Conservation (phyloP, 768 basidiomycete species). For the Tricholoma bakamatsutake region DNA sequence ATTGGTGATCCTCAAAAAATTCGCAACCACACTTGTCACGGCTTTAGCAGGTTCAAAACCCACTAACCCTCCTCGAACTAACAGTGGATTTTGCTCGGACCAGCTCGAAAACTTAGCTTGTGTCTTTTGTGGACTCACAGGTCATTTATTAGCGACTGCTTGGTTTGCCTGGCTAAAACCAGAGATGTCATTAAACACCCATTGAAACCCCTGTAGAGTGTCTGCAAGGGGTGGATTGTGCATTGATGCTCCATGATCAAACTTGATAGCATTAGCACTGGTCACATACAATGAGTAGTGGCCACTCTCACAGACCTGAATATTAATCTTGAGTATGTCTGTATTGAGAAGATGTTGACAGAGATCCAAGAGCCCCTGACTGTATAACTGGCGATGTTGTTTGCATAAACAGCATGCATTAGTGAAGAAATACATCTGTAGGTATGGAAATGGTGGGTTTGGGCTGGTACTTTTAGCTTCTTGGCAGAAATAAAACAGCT, state of each 20-base stretch:
- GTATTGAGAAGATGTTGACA: slow-evolving; percentile 3
- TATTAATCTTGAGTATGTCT: slow-evolving; percentile 1
- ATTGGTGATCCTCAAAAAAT: too few relatives aligned
- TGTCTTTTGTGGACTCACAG: too few relatives aligned
- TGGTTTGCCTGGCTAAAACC: slow-evolving; percentile 1
- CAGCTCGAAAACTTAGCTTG: too few relatives aligned
- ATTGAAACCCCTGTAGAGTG: slow-evolving; percentile 8
- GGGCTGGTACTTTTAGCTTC: background rate
- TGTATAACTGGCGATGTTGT: slow-evolving; percentile 1
- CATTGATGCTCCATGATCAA: slow-evolving; percentile 14
- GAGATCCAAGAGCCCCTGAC: slow-evolving; percentile 3
- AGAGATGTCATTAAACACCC: slow-evolving; percentile 6
- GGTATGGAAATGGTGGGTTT: slow-evolving; percentile 1
- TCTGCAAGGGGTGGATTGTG: background rate
- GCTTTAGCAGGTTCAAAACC: too few relatives aligned
- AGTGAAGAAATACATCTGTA: slow-evolving; percentile 12
- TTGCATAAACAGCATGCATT: background rate
- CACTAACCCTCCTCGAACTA: too few relatives aligned
- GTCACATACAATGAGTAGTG: slow-evolving; percentile 12
- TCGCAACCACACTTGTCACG: too few relatives aligned
- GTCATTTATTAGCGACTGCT: too few relatives aligned
- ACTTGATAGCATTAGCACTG: background rate
- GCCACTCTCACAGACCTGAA: slow-evolving; percentile 3
- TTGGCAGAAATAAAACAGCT: too few relatives aligned
- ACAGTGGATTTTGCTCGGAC: too few relatives aligned